Conservation (phyloP, 257 asterid species). For the Capsicum rhomboideum region DNA sequence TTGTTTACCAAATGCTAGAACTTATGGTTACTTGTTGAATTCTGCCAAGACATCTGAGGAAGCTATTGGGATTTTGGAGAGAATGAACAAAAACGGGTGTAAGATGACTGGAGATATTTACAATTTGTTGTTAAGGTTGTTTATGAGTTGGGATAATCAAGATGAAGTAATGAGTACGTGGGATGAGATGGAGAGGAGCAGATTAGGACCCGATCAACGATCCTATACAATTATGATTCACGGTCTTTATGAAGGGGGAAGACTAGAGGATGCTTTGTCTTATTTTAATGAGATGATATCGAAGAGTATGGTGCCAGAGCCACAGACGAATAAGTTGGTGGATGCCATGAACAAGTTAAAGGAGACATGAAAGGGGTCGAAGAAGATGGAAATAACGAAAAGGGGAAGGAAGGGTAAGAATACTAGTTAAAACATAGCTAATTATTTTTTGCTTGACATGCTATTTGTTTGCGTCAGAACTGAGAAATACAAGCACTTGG, state of each 20-base stretch:
- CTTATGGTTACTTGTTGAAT: slow-evolving; percentile 44
- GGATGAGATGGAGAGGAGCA: slow-evolving; percentile 70
- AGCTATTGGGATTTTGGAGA: slow-evolving; percentile 45
- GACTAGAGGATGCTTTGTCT: slow-evolving; percentile 29
- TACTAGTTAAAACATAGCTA: not conserved
- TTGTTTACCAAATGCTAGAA: slow-evolving; percentile 48
- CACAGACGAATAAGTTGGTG: slow-evolving; percentile 47
- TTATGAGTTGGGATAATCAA: slow-evolving; percentile 50
- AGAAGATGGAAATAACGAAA: not conserved
- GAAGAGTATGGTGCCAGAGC: slow-evolving; percentile 58
- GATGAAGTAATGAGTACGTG: slow-evolving; percentile 31
- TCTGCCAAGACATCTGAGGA: slow-evolving; percentile 38
- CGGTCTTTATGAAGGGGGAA: slow-evolving; percentile 45
- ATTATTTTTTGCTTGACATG: not conserved
- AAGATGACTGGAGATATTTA: slow-evolving; percentile 35
- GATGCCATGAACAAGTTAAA: slow-evolving; percentile 42
- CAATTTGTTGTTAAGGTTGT: slow-evolving; percentile 66
- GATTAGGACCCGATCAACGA: slow-evolving; percentile 62
- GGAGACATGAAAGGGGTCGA: not conserved
- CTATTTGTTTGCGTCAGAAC: not conserved
- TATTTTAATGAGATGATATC: slow-evolving; percentile 48
- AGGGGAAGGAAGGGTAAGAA: not conserved
- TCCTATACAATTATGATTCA: slow-evolving; percentile 66
- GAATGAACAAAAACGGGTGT: slow-evolving; percentile 52
- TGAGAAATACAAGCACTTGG: not conserved